A percentile compares a stretch with the other conserved stretches of the same genome.
phyloP scores from a whole-genome alignment of 2,329 filamentous ascomycete species.

The Cladosporium sphaerospermum region DNA sequence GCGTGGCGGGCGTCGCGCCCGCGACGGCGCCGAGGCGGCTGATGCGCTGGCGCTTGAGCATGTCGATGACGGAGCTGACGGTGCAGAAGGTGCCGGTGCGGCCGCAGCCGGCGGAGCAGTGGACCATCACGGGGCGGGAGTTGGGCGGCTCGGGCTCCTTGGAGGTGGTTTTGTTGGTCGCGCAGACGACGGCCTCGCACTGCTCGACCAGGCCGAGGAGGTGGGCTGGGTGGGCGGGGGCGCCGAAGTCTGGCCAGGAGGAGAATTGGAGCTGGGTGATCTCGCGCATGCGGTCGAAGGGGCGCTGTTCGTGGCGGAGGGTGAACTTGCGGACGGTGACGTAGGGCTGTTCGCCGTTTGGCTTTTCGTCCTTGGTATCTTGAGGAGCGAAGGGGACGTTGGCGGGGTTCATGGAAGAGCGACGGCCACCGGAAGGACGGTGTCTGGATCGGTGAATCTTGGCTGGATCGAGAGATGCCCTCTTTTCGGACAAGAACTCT shows the following conservation, averaged over 20 bases:
- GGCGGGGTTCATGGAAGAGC: conserved; percentile 28
- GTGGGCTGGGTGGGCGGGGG: conserved; percentile 81
- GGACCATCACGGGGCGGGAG: conserved; percentile 73
- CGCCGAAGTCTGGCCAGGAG: conserved; percentile 95
- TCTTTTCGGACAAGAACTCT: conserved; percentile 72
- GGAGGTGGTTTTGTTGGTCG: conserved; percentile 43
- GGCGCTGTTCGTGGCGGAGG: conserved; percentile 66
- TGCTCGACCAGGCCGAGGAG: conserved; percentile 85
- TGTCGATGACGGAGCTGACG: conserved; percentile 90
- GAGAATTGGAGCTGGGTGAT: conserved; percentile 93
- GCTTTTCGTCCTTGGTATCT: conserved; percentile 21
- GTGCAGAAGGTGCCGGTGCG: conserved; percentile 95
- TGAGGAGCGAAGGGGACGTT: conserved; percentile 23
- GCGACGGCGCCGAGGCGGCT: conserved; percentile 1
- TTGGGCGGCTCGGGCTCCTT: conserved; percentile 51
- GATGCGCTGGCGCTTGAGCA: conserved; percentile 76
- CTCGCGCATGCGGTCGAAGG: conserved; percentile 81
- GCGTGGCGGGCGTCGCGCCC: conserved; percentile 14
- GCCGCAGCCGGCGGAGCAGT: conserved; percentile 93
- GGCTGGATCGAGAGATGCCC: conserved; percentile 64
- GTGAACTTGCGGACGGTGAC: conserved; percentile 84
- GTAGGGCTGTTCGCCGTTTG: conserved; percentile 56
- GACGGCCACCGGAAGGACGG: conserved; percentile 32
- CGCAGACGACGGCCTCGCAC: conserved; percentile 63
- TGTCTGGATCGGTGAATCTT: conserved; percentile 43